A percentile compares a stretch with the other conserved stretches of the same genome.
phyloP scores from a whole-genome alignment of 257 asterid species.

The Fraxinus pennsylvanica region DNA sequence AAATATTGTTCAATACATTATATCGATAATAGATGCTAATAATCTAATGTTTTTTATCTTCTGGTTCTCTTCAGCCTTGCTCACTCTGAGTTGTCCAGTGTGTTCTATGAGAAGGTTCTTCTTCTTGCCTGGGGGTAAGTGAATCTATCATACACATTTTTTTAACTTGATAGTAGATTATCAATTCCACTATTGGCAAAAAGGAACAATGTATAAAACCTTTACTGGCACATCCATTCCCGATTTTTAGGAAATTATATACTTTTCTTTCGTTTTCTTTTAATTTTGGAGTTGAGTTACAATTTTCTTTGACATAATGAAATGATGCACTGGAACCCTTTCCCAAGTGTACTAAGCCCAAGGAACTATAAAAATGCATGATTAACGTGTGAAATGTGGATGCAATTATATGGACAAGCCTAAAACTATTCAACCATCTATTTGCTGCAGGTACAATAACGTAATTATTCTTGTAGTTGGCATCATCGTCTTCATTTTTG shows the following conservation, averaged over 20 bases:
- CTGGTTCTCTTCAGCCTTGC: conserved; percentile 72
- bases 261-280: not conserved
- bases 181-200: not conserved
- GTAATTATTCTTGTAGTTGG: conserved; percentile 68
- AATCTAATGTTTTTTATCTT: not conserved
- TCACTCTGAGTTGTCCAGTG: conserved; percentile 84
- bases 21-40: conserved; percentile 16
- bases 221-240: not conserved
- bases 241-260: not conserved
- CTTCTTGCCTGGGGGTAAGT: conserved; percentile 96
- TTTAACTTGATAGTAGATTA: not conserved
- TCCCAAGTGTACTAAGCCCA: not conserved
- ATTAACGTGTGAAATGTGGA: not conserved
- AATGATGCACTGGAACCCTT: not conserved
- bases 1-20: not conserved
- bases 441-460: conserved; percentile 72
- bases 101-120: conserved; percentile 94
- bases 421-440: not conserved
- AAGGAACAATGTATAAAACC: not conserved
- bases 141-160: conserved; percentile 11
- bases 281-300: not conserved
- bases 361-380: not conserved
- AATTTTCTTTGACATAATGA: not conserved
- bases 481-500: conserved; percentile 65
- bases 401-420: conserved; percentile 5